Evolutionary conservation across 805 yeast genomes (phyloP).

Genomic region (Pichia rugopelliculosa): DNA sequence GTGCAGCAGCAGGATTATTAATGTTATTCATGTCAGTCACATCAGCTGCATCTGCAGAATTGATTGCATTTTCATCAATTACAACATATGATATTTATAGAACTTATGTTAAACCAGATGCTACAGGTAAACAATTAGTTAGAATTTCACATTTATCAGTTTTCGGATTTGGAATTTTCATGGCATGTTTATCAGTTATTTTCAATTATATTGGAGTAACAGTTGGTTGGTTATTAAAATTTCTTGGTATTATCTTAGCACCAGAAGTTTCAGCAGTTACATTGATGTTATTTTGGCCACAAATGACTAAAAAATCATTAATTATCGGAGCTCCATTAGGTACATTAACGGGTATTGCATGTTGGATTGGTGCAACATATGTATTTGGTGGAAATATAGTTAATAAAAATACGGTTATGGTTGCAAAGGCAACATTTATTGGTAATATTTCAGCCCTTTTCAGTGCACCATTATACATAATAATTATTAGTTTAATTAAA

Average conservation of each 20-base stretch:
- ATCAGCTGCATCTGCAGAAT: conserved; percentile 36
- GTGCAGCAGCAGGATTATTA: conserved; percentile 34
- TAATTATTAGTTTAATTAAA: conserved; percentile 23
- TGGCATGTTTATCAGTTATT: conserved; percentile 32
- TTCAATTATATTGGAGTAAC: conserved; percentile 37
- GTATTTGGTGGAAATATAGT: conserved; percentile 20
- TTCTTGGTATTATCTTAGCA: conserved; percentile 33
- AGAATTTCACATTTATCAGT: conserved; percentile 29
- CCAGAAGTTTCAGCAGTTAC: conserved; percentile 32
- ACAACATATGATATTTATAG: conserved; percentile 35
- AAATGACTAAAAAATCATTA: conserved; percentile 21
- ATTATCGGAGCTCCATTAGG: conserved; percentile 41
- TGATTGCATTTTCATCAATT: conserved; percentile 35
- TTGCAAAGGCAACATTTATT: conserved; percentile 20
- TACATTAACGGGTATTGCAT: conserved; percentile 45
- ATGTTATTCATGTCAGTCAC: conserved; percentile 39
- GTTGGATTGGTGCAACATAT: conserved; percentile 31
- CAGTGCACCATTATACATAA: conserved; percentile 23
- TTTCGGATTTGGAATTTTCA: conserved; percentile 36
- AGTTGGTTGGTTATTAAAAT: conserved; percentile 34
- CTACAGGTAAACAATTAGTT: conserved; percentile 33
- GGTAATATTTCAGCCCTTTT: conserved; percentile 26
- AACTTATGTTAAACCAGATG: conserved; percentile 33
- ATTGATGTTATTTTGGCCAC: conserved; percentile 31
- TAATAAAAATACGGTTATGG: conserved; percentile 21